Percentiles rank a stretch among this genome's conserved stretches.
These are phyloP conservation scores for Mycena sanguinolenta DNA, from an alignment of 768 basidiomycete genomes.

Conservation along the genomic window DNA sequence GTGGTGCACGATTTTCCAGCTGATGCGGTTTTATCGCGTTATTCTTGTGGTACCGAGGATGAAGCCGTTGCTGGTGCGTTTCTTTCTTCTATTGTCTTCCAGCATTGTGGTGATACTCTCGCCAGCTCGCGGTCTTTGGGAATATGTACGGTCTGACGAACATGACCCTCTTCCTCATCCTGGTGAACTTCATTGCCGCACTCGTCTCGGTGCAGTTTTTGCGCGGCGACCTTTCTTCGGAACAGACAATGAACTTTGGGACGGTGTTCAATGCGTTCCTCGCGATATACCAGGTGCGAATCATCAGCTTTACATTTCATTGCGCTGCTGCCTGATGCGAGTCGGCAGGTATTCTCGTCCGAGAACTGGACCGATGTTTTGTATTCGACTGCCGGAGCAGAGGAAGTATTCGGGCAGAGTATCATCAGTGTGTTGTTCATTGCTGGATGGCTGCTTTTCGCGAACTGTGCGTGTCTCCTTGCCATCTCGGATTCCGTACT, in stretches of 20 bases:
- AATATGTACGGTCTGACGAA: constrained; percentile 92
- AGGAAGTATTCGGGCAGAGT: constrained; percentile 75
- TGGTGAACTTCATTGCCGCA: constrained; percentile 89
- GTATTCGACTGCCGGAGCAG: constrained; percentile 72
- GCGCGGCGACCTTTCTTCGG: constrained; percentile 79
- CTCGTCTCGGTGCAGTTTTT: constrained; percentile 88
- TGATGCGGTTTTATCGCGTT: constrained; percentile 91
- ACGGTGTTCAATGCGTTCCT: constrained; percentile 89
- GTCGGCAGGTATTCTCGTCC: constrained; percentile 69
- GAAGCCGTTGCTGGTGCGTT: constrained; percentile 84
- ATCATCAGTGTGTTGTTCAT: constrained; percentile 81
- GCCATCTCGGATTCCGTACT: constrained; percentile 11
- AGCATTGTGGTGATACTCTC: neutral
- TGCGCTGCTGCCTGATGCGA: neutral
- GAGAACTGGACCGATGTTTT: constrained; percentile 94
- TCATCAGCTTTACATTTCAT: neutral
- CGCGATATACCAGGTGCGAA: constrained; percentile 80
- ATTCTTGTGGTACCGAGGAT: constrained; percentile 92
- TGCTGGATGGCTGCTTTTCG: constrained; percentile 88
- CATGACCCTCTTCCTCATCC: constrained; percentile 91
- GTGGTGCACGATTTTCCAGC: constrained; percentile 92
- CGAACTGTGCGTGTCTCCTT: constrained; percentile 77
- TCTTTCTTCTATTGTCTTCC: constrained; percentile 9
- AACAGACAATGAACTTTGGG: constrained; percentile 77
- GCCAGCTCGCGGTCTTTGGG: constrained; percentile 88